These are phyloP conservation scores for Pleurotus giganteus DNA, from an alignment of 768 basidiomycete genomes.

Conservation along the genomic window DNA sequence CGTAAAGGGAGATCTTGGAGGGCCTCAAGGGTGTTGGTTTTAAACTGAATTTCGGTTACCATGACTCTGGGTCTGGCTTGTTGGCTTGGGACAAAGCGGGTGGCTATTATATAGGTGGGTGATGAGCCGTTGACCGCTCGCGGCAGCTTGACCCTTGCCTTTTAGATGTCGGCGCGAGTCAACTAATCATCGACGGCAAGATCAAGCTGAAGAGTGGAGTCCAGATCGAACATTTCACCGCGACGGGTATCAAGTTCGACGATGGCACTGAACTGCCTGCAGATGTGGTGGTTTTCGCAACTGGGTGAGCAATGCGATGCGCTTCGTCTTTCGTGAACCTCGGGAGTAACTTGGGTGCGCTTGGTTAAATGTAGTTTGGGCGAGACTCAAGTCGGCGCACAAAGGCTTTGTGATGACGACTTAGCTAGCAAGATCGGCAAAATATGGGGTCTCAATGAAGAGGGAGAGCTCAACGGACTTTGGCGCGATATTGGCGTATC, in stretches of 20 bases:
- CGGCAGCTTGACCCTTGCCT: background rate
- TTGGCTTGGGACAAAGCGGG: conserved; percentile 49
- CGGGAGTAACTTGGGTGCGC: background rate
- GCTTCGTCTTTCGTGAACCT: conserved; percentile 7
- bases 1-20: conserved; percentile 51
- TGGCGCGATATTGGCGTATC: conserved; percentile 51
- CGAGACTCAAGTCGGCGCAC: conserved; percentile 35
- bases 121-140: conserved; percentile 7
- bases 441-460: conserved; percentile 60
- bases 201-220: conserved; percentile 70
- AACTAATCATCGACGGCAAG: conserved; percentile 62
- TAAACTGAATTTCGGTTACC: conserved; percentile 46
- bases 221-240: conserved; percentile 41
- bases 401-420: conserved; percentile 40
- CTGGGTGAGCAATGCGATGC: conserved; percentile 35
- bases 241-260: conserved; percentile 43
- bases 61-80: conserved; percentile 50
- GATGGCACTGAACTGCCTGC: conserved; percentile 45
- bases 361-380: conserved; percentile 37
- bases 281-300: conserved; percentile 59
- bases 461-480: conserved; percentile 56
- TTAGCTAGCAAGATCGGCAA: conserved; percentile 40
- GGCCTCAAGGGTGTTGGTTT: conserved; percentile 59
- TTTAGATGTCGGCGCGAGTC: conserved; percentile 55
- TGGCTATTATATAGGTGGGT: conserved; percentile 74